Base-by-base conservation (phyloP, 2,329 filamentous ascomycete species). In the Tolypocladium nubicola region DNA sequence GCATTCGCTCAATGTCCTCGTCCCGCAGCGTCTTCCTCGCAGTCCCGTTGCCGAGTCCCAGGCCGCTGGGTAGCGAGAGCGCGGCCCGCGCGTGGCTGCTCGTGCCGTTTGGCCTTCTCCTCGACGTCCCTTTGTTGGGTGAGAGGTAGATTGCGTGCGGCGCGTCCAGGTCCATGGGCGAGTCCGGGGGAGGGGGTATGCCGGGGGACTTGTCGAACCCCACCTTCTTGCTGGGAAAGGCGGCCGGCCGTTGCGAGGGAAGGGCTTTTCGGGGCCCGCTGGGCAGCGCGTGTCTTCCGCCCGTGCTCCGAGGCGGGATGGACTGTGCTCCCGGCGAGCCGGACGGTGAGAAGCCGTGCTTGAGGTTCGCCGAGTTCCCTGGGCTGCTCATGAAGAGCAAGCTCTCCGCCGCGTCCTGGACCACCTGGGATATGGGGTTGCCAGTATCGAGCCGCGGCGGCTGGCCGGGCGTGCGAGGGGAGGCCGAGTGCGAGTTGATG, bases 321-420 rank as follows among this genome's bases (percentile, higher is more conserved):
- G 58, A 19, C 23, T 64, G 64, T 2, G 67, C 67, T 4, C 64
- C 70, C 19, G 75, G 67, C 2, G 75, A 75, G 13, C 68, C 68
- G 0, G 72, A 67, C 0, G 75, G 71, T 0, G 80, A 76, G 58
- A 83, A 83, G 11, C 71, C 67, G 59, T 81, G 80, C 61, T 82
- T 82, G 63, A 86, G 71, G 59, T 83, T 84, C 47, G 81, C 77
- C 50, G 86, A 87, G 69, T 89, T 88, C 19, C 86, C 86, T 0
- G 88, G 88, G 61, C 86, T 89, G 65, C 88, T 90, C 84, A 94
- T 88, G 66, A 92, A 91, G 33, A 93, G 76, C 30, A 94, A 73
- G 0, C 88, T 87, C 67, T 92, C 89, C 52, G 93, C 84, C 7
- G 89, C 89, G 65, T 93, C 89, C 66, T 91, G 88, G 67, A 94